phyloP scores from a whole-genome alignment of 1,139 yeast genomes.

The Taphrina deformans region DNA sequence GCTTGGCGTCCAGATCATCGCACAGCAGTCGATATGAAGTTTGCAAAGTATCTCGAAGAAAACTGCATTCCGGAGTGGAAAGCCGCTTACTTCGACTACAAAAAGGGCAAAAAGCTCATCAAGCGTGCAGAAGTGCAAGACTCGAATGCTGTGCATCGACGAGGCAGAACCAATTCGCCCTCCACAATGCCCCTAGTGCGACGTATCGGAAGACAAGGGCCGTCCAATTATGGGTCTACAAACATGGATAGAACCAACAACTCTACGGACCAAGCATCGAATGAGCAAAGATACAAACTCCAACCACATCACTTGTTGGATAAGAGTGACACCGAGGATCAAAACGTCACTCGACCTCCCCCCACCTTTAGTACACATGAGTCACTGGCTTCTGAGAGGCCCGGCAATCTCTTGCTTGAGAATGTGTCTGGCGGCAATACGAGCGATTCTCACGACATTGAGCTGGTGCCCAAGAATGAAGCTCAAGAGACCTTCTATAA shows the following conservation, averaged over 20 bases:
- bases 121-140: conserved; percentile 11
- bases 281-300: not conserved
- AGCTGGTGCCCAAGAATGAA: not conserved
- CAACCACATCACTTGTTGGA: not conserved
- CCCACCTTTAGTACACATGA: not conserved
- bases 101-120: conserved; percentile 30
- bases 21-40: conserved; percentile 28
- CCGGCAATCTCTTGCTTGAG: not conserved
- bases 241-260: not conserved
- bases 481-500: conserved; percentile 51
- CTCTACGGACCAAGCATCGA: not conserved
- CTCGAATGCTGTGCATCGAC: not conserved
- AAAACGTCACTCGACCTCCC: not conserved
- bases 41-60: conserved; percentile 29
- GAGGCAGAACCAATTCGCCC: conserved; percentile 1
- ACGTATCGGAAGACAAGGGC: not conserved
- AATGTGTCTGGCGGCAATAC: not conserved
- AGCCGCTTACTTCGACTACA: conserved; percentile 28
- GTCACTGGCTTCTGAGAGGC: not conserved
- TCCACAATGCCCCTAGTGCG: conserved; percentile 11
- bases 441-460: not conserved
- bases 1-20: too few species aligned
- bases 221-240: not conserved
- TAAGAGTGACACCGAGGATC: not conserved
- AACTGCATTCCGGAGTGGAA: conserved; percentile 28